phyloP scores from a whole-genome alignment of 1,139 yeast species.

The Saccharomyces hybrid region DNA sequence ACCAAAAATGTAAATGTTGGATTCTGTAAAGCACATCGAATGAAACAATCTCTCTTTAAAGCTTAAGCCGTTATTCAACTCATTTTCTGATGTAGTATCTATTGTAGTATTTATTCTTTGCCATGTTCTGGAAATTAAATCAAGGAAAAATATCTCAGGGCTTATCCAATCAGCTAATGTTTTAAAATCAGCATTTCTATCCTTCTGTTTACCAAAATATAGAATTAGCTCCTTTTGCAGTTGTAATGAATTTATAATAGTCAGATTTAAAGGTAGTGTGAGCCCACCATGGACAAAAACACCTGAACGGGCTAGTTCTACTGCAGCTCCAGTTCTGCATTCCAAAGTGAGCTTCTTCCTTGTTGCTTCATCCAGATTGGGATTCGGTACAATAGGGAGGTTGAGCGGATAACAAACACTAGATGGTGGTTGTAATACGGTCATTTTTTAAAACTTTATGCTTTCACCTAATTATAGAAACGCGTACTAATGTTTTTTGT shows the following conservation, averaged over 20 bases:
- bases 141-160: constrained; percentile 49
- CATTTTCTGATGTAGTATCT: constrained; percentile 11
- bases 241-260: constrained; percentile 32
- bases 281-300: constrained; percentile 63
- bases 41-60: constrained; percentile 57
- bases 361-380: constrained; percentile 14
- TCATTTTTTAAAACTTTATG: constrained; percentile 21
- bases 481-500: background rate
- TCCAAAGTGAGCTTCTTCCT: constrained; percentile 35
- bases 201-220: constrained; percentile 21
- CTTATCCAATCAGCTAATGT: constrained; percentile 41
- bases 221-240: constrained; percentile 25
- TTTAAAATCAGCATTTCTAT: constrained; percentile 15
- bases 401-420: constrained; percentile 28
- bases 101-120: constrained; percentile 31
- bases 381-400: constrained; percentile 20
- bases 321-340: constrained; percentile 61
- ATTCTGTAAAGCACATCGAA: constrained; percentile 44
- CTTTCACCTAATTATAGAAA: background rate
- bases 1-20: constrained; percentile 52
- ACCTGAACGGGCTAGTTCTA: constrained; percentile 49
- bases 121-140: constrained; percentile 55
- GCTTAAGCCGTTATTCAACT: constrained; percentile 16
- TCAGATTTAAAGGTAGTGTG: constrained; percentile 48
- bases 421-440: constrained; percentile 33